These are phyloP conservation scores for Mycena belliarum DNA, from an alignment of 768 basidiomycete genomes.

Conservation along the genomic window DNA sequence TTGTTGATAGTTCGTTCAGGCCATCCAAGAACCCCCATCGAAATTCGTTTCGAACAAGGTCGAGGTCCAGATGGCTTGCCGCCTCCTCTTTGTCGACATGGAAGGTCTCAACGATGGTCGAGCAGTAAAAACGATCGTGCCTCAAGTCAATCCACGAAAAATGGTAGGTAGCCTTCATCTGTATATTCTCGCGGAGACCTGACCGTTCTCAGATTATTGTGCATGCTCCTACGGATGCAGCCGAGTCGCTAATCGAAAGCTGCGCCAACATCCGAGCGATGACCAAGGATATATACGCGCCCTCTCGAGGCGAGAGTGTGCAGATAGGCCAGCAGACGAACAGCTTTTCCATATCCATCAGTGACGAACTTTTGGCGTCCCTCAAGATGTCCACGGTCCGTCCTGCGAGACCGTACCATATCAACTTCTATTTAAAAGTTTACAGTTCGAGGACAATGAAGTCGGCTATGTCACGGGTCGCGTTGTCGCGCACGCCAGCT, in stretches of 20 bases:
- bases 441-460: slow-evolving; percentile 96
- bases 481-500: slow-evolving; percentile 82
- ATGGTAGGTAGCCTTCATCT: slow-evolving; percentile 56
- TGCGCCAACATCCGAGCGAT: slow-evolving; percentile 83
- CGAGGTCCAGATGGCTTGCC: slow-evolving; percentile 81
- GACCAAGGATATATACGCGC: slow-evolving; percentile 91
- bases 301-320: slow-evolving; percentile 70
- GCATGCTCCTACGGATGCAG: slow-evolving; percentile 67
- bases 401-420: slow-evolving; percentile 16
- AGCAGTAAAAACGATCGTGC: slow-evolving; percentile 94
- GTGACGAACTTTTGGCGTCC: slow-evolving; percentile 79
- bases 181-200: slow-evolving; percentile 1
- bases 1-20: slow-evolving; percentile 34
- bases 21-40: slow-evolving; percentile 81
- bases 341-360: slow-evolving; percentile 91
- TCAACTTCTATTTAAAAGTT: neutral
- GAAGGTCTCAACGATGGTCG: slow-evolving; percentile 97
- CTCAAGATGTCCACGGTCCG: slow-evolving; percentile 86
- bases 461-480: slow-evolving; percentile 90
- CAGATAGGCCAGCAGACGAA: slow-evolving; percentile 96
- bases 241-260: slow-evolving; percentile 74
- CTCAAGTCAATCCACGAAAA: slow-evolving; percentile 94
- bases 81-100: slow-evolving; percentile 90
- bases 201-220: slow-evolving; percentile 72
- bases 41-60: slow-evolving; percentile 81